These are phyloP conservation scores for Penicillium sp. DNA, from an alignment of 2,329 filamentous ascomycete species.

Conservation along the genomic window DNA sequence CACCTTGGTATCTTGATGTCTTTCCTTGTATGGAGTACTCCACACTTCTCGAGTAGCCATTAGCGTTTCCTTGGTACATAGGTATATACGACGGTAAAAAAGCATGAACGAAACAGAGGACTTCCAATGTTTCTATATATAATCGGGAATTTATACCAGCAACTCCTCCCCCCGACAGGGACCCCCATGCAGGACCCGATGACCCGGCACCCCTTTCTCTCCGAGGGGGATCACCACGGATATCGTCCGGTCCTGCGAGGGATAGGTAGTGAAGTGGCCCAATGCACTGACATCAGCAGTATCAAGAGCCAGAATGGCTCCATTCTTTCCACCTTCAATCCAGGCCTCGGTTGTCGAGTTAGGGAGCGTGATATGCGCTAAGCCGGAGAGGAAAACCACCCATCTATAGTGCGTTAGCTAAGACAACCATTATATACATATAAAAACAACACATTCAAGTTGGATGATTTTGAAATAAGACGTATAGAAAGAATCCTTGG, in stretches of 20 bases:
- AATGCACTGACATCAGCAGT: slow-evolving; percentile 39
- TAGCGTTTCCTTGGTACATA: too few relatives aligned
- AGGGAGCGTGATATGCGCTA: slow-evolving; percentile 44
- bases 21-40: not conserved
- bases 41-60: not conserved
- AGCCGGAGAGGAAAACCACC: slow-evolving; percentile 42
- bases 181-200: slow-evolving; percentile 43
- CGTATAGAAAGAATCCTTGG: not conserved
- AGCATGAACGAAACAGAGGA: not conserved
- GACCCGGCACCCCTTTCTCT: slow-evolving; percentile 35
- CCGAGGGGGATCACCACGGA: slow-evolving; percentile 39
- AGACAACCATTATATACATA: not conserved
- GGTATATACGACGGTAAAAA: not conserved
- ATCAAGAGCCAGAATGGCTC: slow-evolving; percentile 45
- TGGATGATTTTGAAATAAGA: not conserved
- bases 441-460: not conserved
- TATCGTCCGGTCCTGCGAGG: slow-evolving; percentile 38
- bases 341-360: slow-evolving; percentile 37
- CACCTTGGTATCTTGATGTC: slow-evolving; percentile 6
- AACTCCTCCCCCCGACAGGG: slow-evolving; percentile 33
- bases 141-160: not conserved
- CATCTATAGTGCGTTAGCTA: slow-evolving; percentile 23
- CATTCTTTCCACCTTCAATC: slow-evolving; percentile 42
- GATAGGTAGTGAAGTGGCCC: slow-evolving; percentile 46
- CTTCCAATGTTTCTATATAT: not conserved